phyloP scores from a whole-genome alignment of 2,329 filamentous ascomycete species.

The Fusarium sp. region DNA sequence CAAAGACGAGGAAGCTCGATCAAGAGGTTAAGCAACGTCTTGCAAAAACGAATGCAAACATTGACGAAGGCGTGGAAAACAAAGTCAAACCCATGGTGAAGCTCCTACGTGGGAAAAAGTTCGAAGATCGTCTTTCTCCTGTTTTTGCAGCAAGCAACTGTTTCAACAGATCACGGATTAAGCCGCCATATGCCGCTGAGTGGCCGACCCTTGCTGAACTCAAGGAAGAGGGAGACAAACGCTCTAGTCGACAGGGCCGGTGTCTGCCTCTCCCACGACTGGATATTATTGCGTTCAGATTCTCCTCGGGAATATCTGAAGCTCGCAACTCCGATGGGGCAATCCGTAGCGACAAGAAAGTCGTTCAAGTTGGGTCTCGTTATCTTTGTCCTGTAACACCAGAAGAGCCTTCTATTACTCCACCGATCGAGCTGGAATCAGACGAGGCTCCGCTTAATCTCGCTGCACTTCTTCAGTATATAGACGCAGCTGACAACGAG shows the following conservation, averaged over 20 bases:
- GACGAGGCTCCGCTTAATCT: slow-evolving; percentile 26
- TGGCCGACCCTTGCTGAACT: slow-evolving; percentile 55
- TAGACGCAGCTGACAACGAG: slow-evolving; percentile 8
- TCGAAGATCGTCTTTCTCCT: slow-evolving; percentile 49
- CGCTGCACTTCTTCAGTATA: slow-evolving; percentile 14
- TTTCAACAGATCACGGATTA: slow-evolving; percentile 47
- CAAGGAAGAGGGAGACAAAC: slow-evolving; percentile 53
- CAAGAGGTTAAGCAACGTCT: slow-evolving; percentile 42
- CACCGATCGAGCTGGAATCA: slow-evolving; percentile 10
- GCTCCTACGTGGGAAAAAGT: slow-evolving; percentile 47
- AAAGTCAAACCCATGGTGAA: slow-evolving; percentile 17
- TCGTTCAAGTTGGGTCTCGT: slow-evolving; percentile 38
- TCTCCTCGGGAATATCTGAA: slow-evolving; percentile 13
- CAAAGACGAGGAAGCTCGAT: slow-evolving; percentile 42
- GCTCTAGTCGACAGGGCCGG: slow-evolving; percentile 43
- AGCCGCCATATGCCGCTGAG: slow-evolving; percentile 35
- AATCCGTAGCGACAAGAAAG: slow-evolving; percentile 47
- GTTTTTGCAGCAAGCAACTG: slow-evolving; percentile 51
- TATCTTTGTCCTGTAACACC: slow-evolving; percentile 39
- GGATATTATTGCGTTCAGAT: slow-evolving; percentile 29
- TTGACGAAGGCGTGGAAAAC: slow-evolving; percentile 8
- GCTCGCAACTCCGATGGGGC: slow-evolving; percentile 40
- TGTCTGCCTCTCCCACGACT: slow-evolving; percentile 52
- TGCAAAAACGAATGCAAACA: slow-evolving; percentile 35
- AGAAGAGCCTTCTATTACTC: slow-evolving; percentile 1